Evolutionary conservation across 2,329 filamentous ascomycete genomes (phyloP), one percentile per base, ranked within the genome.

Genomic region (Fusarium succisae): DNA sequence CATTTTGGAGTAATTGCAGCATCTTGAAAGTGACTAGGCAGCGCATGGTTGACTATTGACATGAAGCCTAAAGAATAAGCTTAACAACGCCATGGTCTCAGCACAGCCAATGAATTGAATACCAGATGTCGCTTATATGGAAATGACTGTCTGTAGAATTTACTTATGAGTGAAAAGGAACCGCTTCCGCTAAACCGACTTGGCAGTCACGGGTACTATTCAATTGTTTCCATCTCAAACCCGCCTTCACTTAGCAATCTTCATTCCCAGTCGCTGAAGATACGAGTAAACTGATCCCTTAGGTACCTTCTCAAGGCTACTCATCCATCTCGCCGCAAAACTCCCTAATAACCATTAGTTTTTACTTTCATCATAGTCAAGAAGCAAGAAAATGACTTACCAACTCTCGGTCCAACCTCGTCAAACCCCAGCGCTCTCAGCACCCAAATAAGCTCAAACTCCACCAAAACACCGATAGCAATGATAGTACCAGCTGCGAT

Each of bases 321-420:
- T 69, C 77, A 79, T 79, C 76, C 75, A 78, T 17, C 71, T 45
- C 3, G 77, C 72, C 1, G 76, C 76, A 45, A 79, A 76, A 3
- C 72, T 77, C 4, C 68, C 77, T 79, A 2, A 43, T 8, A 8
- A 1, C 0, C n/a, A 1, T 45, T 39, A 53, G 50, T 9, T 10
- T 6, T 5, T 4, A 0, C 5, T 5, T 2, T 20, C 1, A 13
- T 3, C 5, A 6, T 2, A 24, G 1, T 5, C 3, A 6, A 26
- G 24, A 26, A 26, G 24, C 14, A 32, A 55, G 10, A 8, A 15
- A 7, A 24, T 26, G 20, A 72, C 76, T 45, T 62, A 76, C 77
- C 72, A 6, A 68, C 9, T 24, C 67, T 54, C 3, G 72, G 76
- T 0, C 77, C 77, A 44, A 62, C 4, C 26, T 58, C 3, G 32